Evolutionary conservation across 768 basidiomycete genomes (phyloP).

Genomic region (Suillus occidentalis): DNA sequence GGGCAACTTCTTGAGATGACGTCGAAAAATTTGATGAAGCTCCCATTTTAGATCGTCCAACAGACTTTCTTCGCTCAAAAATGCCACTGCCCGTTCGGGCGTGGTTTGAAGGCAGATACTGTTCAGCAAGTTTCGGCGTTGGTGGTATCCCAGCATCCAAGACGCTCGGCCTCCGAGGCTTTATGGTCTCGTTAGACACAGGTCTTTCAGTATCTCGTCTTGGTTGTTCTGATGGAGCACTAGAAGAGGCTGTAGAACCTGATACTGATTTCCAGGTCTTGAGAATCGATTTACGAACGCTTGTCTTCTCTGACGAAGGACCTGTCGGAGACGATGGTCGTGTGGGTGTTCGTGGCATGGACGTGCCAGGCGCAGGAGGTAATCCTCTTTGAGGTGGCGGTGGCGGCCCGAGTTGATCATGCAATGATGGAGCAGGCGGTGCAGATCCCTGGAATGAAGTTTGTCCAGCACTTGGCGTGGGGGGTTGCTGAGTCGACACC

Average conservation of each 20-base stretch:
- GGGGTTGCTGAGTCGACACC: conserved; percentile 35
- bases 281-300: conserved; percentile 67
- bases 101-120: conserved; percentile 39
- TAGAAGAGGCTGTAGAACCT: conserved; percentile 29
- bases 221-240: conserved; percentile 35
- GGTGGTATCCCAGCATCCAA: conserved; percentile 52
- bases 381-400: conserved; percentile 24
- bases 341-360: conserved; percentile 21
- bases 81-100: conserved; percentile 31
- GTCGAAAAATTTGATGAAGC: conserved; percentile 23
- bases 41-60: conserved; percentile 20
- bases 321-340: conserved; percentile 17
- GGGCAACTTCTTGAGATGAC: conserved; percentile 32
- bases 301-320: conserved; percentile 46
- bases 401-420: conserved; percentile 26
- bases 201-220: conserved; percentile 42
- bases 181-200: conserved; percentile 35
- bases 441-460: conserved; percentile 32
- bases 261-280: conserved; percentile 60
- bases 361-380: conserved; percentile 28
- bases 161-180: conserved; percentile 47
- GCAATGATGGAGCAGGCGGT: conserved; percentile 34
- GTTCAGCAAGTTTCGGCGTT: conserved; percentile 61
- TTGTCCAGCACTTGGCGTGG: conserved; percentile 37
- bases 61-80: conserved; percentile 28